Conservation (phyloP, 176 grass and related monocot species). For the Triticum dicoccoides region DNA sequence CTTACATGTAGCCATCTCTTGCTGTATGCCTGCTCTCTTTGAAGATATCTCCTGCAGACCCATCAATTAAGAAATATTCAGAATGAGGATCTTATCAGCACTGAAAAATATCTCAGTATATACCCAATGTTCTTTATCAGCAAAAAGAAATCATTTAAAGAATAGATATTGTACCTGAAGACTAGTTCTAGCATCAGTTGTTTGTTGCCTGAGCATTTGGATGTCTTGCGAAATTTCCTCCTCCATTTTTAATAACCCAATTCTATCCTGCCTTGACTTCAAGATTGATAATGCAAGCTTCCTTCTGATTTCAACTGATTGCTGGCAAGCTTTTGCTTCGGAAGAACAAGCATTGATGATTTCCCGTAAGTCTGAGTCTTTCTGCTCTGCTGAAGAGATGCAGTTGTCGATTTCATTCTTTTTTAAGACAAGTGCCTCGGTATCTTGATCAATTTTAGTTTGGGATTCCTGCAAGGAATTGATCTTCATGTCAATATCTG, state of each 20-base stretch:
- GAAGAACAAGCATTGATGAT: slow-evolving; percentile 52
- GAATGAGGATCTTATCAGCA: neutral
- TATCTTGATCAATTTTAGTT: slow-evolving; percentile 61
- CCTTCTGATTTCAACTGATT: slow-evolving; percentile 56
- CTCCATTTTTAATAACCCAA: slow-evolving; percentile 67
- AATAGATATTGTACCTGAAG: slow-evolving; percentile 63
- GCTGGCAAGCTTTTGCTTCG: slow-evolving; percentile 71
- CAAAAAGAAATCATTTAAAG: slow-evolving; percentile 5
- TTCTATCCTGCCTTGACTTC: slow-evolving; percentile 78
- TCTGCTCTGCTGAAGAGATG: slow-evolving; percentile 58
- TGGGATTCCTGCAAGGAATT: slow-evolving; percentile 51
- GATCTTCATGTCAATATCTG: slow-evolving; percentile 68
- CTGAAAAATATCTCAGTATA: neutral
- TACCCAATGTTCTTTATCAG: neutral
- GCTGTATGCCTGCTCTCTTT: slow-evolving; percentile 63
- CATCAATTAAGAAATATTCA: slow-evolving; percentile 35
- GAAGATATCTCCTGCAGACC: slow-evolving; percentile 72
- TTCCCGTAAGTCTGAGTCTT: slow-evolving; percentile 48
- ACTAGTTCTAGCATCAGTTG: slow-evolving; percentile 71
- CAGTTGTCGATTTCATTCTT: slow-evolving; percentile 72
- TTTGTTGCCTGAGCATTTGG: slow-evolving; percentile 80
- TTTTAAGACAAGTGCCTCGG: slow-evolving; percentile 45
- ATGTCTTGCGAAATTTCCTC: slow-evolving; percentile 75
- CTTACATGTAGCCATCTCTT: slow-evolving; percentile 74
- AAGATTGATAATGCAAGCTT: slow-evolving; percentile 66